Conservation (phyloP, 495 filamentous ascomycete genomes). For the Neurospora sp. region DNA sequence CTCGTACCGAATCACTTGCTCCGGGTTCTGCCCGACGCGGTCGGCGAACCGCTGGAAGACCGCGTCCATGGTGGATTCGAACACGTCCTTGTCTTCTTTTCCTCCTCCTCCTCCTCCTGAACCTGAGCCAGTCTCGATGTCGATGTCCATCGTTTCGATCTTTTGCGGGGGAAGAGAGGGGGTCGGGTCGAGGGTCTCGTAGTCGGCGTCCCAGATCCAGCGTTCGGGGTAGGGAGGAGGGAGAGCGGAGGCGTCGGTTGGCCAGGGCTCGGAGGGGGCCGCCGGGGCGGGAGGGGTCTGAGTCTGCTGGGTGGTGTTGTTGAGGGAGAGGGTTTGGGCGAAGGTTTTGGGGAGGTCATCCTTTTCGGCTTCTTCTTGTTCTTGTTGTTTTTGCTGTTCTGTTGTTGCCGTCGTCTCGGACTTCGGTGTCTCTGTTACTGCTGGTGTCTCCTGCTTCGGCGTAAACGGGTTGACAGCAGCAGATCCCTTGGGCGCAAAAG, state of each 20-base stretch:
- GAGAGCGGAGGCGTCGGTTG: constrained; percentile 40
- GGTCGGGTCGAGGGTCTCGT: constrained; percentile 64
- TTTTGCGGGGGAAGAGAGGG: constrained; percentile 29
- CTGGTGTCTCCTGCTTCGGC: constrained; percentile 16
- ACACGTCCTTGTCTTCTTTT: constrained; percentile 68
- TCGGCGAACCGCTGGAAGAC: constrained; percentile 90
- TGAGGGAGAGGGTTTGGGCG: constrained; percentile 46
- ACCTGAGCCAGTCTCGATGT: constrained; percentile 12
- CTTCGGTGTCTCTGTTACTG: constrained; percentile 15
- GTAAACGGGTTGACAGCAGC: constrained; percentile 25
- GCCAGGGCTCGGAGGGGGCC: constrained; percentile 59
- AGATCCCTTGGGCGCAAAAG: constrained; percentile 35
- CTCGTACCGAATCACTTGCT: constrained; percentile 90
- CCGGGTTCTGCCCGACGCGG: constrained; percentile 78
- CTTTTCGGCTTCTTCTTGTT: not conserved
- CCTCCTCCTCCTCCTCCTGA: constrained; percentile 30
- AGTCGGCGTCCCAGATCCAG: constrained; percentile 79
- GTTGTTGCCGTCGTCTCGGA: not conserved
- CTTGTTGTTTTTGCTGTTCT: not conserved
- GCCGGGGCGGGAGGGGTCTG: constrained; percentile 39
- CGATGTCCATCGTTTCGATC: constrained; percentile 48
- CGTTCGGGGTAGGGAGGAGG: constrained; percentile 69
- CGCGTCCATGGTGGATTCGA: constrained; percentile 74
- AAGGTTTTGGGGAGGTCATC: constrained; percentile 57
- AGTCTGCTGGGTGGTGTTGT: constrained; percentile 24